Conservation (phyloP, 2,329 filamentous ascomycete species). For the Aureobasidium subglaciale region DNA sequence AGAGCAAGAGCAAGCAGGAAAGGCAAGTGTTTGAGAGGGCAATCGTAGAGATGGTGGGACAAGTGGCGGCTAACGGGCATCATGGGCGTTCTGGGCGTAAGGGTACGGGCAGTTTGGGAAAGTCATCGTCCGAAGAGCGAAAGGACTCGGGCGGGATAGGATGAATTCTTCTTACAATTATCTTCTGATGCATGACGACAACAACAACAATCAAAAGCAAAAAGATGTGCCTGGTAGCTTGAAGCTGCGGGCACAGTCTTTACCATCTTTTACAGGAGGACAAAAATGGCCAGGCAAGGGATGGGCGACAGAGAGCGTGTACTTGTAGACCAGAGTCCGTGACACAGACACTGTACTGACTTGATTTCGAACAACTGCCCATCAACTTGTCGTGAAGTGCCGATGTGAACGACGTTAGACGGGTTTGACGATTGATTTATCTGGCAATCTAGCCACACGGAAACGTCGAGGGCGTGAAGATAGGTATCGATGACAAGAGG, state of each 20-base stretch:
- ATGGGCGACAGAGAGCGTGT: neutral
- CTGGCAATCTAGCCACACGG: no score
- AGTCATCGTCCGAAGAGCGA: conserved; percentile 11
- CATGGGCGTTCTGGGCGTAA: conserved; percentile 16
- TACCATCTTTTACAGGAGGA: neutral
- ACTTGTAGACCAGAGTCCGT: conserved; percentile 6
- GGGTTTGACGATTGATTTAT: no score
- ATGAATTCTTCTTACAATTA: neutral
- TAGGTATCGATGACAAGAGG: neutral
- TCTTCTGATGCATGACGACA: conserved; percentile 14
- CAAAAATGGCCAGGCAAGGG: neutral
- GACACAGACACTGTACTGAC: neutral
- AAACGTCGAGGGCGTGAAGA: neutral
- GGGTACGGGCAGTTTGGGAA: neutral
- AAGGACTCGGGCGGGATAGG: conserved; percentile 14
- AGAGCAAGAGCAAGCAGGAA: conserved; percentile 10
- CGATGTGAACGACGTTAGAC: no score
- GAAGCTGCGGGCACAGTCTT: neutral
- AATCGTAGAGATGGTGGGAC: neutral
- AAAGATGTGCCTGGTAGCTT: conserved; percentile 3
- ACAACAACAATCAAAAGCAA: conserved; percentile 13
- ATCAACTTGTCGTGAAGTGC: no score
- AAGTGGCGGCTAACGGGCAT: conserved; percentile 1
- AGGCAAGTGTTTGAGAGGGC: conserved; percentile 12
- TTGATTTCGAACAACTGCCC: neutral